Conservation (phyloP, 2,329 filamentous ascomycete species). For the Verticillium dahliae region DNA sequence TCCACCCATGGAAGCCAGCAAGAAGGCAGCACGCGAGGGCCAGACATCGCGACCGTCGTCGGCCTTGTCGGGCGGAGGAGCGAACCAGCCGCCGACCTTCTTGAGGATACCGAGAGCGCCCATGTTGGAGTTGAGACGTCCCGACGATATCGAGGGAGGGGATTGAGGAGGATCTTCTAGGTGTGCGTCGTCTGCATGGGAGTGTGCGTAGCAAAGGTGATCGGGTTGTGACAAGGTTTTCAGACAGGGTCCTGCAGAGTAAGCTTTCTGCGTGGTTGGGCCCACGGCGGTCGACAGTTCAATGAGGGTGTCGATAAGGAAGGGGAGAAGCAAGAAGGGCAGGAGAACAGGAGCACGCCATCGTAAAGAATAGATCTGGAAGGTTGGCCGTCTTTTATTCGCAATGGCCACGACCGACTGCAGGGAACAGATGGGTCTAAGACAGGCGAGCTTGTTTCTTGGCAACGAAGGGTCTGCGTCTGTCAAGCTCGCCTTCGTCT, state of each 20-base stretch:
- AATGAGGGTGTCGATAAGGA: background rate
- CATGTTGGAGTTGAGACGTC: background rate
- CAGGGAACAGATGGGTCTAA: background rate
- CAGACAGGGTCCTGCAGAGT: background rate
- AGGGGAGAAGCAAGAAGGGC: background rate
- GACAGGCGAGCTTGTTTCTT: background rate
- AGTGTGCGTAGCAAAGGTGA: background rate
- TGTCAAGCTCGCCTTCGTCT: background rate
- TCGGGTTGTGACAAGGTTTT: background rate
- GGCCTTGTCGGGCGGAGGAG: conserved; percentile 27
- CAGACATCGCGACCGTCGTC: conserved; percentile 44
- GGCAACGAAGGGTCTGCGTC: background rate
- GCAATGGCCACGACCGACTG: background rate
- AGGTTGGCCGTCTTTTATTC: background rate
- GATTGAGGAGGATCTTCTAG: background rate
- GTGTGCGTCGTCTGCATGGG: background rate
- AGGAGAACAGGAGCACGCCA: background rate
- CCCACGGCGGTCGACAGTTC: background rate
- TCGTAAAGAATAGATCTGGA: background rate
- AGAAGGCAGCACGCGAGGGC: conserved; percentile 47
- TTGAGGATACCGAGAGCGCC: conserved; percentile 5
- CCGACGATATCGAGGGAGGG: background rate
- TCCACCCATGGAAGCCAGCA: conserved; percentile 53
- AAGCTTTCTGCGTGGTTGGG: background rate
- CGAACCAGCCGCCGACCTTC: conserved; percentile 24